Evolutionary conservation across 1,284 basidiomycete genomes (phyloP), one percentile per base, ranked within the genome.

Genomic region (Anthracocystis panici-leucophaei): DNA sequence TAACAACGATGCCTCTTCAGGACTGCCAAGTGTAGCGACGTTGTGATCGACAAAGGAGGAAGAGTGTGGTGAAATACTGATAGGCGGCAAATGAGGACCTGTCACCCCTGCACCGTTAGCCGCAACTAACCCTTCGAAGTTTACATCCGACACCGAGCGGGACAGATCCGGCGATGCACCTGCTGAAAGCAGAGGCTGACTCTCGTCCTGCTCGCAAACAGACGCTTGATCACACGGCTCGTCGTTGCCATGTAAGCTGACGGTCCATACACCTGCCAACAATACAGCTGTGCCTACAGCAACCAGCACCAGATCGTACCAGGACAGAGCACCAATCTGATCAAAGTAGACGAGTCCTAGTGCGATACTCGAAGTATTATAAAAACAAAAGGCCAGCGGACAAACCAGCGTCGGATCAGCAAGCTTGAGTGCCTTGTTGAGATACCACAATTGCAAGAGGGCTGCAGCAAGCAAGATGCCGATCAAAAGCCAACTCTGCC

Each of bases 381-480:
- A 98, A 85, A 95, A 94, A 86, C 94, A 97, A 86, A 97, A 98
- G 2, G 95, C 94, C 78, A 95, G 89, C 27, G 95, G 95, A 85
- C 94, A 97, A 46, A 97, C 92, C 53, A 97, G 87, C 0, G 93
- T 95, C 0, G 95, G 95, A 52, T 82, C 80, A 20, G 82, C 80
- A 44, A 95, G 88, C 41, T 92, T 89, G 56, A 98, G 87, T 11
- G 91, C 91, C 84, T 94, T 94, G 87, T 98, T 94, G 75, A 97
- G 89, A 85, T 98, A 98, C 89, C 93, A 95, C 35, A 97, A 88
- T 85, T 74, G 87, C 45, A 92, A 86, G 18, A 94, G 85, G 1
- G 92, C 93, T 75, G 93, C 92, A 0, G 88, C 87, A 18, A 90
- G 87, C 25, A 95, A 87, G 2, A 91, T 89, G 25, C 90, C 85